Evolutionary conservation across 1,284 basidiomycete genomes (phyloP).

Genomic region (Austroboletus rostrupii): DNA sequence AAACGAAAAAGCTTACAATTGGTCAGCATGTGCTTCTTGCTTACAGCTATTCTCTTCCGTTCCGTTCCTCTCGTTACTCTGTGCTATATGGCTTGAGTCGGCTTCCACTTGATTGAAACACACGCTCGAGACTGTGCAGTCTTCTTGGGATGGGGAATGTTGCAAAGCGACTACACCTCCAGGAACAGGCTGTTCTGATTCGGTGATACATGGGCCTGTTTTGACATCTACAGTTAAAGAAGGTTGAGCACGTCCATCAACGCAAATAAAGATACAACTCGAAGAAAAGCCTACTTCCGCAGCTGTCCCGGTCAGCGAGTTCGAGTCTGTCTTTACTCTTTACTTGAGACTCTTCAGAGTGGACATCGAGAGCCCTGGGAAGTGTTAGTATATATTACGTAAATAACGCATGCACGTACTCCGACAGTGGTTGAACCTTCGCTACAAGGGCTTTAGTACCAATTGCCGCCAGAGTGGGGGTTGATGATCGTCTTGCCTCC

Average conservation of each 20-base stretch:
- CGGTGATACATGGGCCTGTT: neutral
- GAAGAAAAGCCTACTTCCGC: neutral
- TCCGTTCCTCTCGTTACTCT: neutral
- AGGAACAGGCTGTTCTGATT: neutral
- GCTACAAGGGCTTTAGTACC: neutral
- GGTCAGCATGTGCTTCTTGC: neutral
- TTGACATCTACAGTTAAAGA: neutral
- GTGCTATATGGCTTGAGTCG: neutral
- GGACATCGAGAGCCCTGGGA: neutral
- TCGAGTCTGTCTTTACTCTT: neutral
- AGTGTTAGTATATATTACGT: neutral
- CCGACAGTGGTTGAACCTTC: neutral
- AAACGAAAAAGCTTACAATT: conserved; percentile 6
- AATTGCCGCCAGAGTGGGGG: neutral
- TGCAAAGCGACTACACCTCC: neutral
- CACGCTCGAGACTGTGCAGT: neutral
- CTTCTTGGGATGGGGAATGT: neutral
- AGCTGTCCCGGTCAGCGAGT: neutral
- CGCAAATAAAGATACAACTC: neutral
- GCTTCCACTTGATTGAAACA: neutral
- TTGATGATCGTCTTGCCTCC: neutral
- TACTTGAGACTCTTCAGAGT: neutral
- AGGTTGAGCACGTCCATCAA: neutral
- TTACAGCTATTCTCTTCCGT: neutral
- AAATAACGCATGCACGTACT: neutral